Base-by-base conservation (phyloP, 139 green algal genomes). In the Volvox reticuliferus region DNA sequence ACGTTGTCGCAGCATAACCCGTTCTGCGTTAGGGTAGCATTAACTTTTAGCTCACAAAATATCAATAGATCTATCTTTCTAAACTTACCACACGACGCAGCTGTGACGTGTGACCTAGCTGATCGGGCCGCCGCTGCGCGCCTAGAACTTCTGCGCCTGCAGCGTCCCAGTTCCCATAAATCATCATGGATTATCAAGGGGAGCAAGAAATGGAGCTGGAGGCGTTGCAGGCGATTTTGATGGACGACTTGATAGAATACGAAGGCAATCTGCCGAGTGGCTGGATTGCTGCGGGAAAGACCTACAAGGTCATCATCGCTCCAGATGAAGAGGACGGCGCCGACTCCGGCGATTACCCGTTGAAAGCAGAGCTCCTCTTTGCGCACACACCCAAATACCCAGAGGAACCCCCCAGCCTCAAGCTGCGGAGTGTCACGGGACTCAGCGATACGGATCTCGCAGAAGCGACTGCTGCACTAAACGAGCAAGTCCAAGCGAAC, bases 181-280 rank as follows among this genome's bases (percentile, higher is more conserved):
- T 61, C 80, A 44, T 28, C 50, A 95, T 93, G 82, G 94, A 96
- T 71, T 92, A 96, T 61, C 88, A 82, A 75, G n/a, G 18, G 1
- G 95, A 97, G 89, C 94, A 96, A 89, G 88, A 83, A 3, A 96
- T 96, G 95, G 95, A 97, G 89, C 73, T 97, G 35, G 95, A 97
- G 83, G 95, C 95, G 1, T 87, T 97, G 26, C 68, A 97, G 82
- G 94, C 95, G 71, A 97, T 97, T 63, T 88, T 96, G 0, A 93
- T 93, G 87, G 95, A 97, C 55, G 92, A 95, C 37, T 67, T 97
- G 22, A 88, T 95, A 79, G 91, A 94, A 71, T 95, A 92, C 50
- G 89, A 93, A 1, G 94, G 92, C 63, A 94, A 83, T 26, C 28
- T 83, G n/a, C 94, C 94, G 3, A 62, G 71, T 28, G 91, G 87